A percentile compares a stretch with the other conserved stretches of the same genome.
Evolutionary conservation across 164 flowering plant genomes (phyloP).

Genomic region (Kingdonia uniflora): DNA sequence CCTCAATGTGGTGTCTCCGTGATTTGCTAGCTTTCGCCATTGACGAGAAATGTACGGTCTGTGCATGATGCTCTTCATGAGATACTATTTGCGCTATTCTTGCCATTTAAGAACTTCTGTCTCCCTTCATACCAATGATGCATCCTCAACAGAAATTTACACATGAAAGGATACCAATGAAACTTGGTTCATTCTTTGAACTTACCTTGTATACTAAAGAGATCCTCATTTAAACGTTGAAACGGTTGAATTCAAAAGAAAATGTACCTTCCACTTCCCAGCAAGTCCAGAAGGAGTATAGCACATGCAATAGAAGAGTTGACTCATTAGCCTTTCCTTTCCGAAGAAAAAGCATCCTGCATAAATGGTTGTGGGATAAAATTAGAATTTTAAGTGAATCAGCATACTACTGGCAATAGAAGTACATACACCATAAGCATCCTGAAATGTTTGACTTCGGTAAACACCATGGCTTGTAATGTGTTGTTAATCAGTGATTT

Average conservation of each 20-base stretch:
- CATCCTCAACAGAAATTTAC: slow-evolving; percentile 83
- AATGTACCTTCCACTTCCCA: slow-evolving; percentile 85
- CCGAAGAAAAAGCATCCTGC: slow-evolving; percentile 94
- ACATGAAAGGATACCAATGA: slow-evolving; percentile 1
- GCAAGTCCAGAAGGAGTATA: slow-evolving; percentile 81
- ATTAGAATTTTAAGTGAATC: no score
- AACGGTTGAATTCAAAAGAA: not conserved
- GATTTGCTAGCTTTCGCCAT: slow-evolving; percentile 22
- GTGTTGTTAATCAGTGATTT: no score
- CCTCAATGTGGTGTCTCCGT: slow-evolving; percentile 62
- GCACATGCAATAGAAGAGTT: slow-evolving; percentile 98
- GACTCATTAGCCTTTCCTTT: slow-evolving; percentile 98
- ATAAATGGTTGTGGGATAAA: no score
- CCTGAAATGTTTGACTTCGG: no score
- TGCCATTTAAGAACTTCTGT: slow-evolving; percentile 81
- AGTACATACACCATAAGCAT: no score
- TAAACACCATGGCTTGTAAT: no score
- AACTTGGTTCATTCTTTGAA: not conserved
- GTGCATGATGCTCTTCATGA: slow-evolving; percentile 20
- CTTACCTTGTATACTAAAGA: not conserved
- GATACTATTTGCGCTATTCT: slow-evolving; percentile 60
- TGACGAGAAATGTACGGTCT: slow-evolving; percentile 68
- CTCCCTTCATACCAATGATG: slow-evolving; percentile 89
- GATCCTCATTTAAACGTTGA: no score
- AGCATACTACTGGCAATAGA: no score